phyloP scores from a whole-genome alignment of 2,329 filamentous ascomycete species.

The Microdochium paspali region DNA sequence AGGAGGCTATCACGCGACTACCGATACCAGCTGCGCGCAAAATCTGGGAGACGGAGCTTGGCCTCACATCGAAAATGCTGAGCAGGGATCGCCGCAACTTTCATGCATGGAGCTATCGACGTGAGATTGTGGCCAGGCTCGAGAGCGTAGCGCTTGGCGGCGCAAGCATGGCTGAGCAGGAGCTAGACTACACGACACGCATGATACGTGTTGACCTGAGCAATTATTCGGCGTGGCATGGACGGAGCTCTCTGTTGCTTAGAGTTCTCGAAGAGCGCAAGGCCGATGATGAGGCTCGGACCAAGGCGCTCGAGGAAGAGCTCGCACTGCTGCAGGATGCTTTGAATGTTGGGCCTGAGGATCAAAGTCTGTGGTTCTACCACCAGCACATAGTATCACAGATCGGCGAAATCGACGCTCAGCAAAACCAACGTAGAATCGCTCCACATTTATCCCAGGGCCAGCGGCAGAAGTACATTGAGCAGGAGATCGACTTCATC shows the following conservation, averaged over 20 bases:
- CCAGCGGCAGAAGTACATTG: neutral
- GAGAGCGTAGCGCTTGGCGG: conserved; percentile 48
- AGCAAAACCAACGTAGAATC: neutral
- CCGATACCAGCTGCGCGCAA: conserved; percentile 42
- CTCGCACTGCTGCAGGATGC: conserved; percentile 66
- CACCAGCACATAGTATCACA: conserved; percentile 79
- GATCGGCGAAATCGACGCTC: conserved; percentile 35
- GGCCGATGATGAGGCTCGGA: conserved; percentile 53
- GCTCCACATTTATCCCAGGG: neutral
- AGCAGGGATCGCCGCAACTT: conserved; percentile 82
- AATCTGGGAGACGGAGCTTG: conserved; percentile 80
- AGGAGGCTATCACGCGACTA: conserved; percentile 59
- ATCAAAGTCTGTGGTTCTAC: conserved; percentile 96
- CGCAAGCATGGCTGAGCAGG: conserved; percentile 61
- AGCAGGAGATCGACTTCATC: neutral
- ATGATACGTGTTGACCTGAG: conserved; percentile 82
- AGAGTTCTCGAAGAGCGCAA: conserved; percentile 62
- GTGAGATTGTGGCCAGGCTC: conserved; percentile 66
- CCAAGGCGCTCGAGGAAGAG: conserved; percentile 67
- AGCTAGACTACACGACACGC: conserved; percentile 83
- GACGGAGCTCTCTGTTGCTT: conserved; percentile 74
- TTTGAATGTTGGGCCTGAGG: conserved; percentile 81
- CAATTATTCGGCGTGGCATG: conserved; percentile 97
- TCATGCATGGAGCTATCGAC: conserved; percentile 90
- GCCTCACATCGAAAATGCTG: conserved; percentile 80